A percentile compares a stretch with the other conserved stretches of the same genome.
Evolutionary conservation across 1,139 yeast species (phyloP).

Genomic region (Hansenula sp.): DNA sequence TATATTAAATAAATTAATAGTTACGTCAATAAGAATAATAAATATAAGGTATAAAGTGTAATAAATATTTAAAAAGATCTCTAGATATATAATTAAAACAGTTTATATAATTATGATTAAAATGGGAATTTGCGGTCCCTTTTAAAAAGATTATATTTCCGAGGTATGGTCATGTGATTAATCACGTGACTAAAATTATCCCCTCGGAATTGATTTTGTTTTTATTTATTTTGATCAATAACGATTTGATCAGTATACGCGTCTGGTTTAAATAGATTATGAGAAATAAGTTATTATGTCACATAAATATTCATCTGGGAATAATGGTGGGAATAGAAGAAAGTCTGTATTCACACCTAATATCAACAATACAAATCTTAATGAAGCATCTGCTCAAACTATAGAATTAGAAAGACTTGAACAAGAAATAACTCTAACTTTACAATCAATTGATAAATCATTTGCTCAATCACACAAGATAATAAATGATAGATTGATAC

Average conservation of each 20-base stretch:
- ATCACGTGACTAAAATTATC: too few species aligned
- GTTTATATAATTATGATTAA: too few species aligned
- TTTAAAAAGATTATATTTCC: too few species aligned
- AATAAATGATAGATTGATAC: slow-evolving; percentile 57
- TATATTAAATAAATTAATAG: too few species aligned
- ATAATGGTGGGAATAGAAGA: slow-evolving; percentile 15
- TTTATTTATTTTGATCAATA: too few species aligned
- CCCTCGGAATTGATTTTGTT: too few species aligned
- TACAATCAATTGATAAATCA: slow-evolving; percentile 78
- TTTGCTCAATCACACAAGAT: slow-evolving; percentile 60
- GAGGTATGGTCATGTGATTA: too few species aligned
- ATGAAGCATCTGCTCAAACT: slow-evolving; percentile 29
- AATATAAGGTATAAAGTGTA: too few species aligned
- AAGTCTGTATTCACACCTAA: slow-evolving; percentile 20
- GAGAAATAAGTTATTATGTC: slow-evolving; percentile 6
- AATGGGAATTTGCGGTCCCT: too few species aligned
- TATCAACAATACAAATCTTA: slow-evolving; percentile 11
- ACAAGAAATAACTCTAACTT: slow-evolving; percentile 71
- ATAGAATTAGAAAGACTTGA: slow-evolving; percentile 69
- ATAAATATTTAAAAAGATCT: too few species aligned
- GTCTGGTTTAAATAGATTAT: background rate
- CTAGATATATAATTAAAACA: too few species aligned
- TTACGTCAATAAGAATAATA: too few species aligned
- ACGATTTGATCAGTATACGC: background rate
- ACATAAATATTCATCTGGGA: slow-evolving; percentile 8